phyloP scores from a whole-genome alignment of 2,329 filamentous ascomycete genomes.

The Sporothrix variecibatus region DNA sequence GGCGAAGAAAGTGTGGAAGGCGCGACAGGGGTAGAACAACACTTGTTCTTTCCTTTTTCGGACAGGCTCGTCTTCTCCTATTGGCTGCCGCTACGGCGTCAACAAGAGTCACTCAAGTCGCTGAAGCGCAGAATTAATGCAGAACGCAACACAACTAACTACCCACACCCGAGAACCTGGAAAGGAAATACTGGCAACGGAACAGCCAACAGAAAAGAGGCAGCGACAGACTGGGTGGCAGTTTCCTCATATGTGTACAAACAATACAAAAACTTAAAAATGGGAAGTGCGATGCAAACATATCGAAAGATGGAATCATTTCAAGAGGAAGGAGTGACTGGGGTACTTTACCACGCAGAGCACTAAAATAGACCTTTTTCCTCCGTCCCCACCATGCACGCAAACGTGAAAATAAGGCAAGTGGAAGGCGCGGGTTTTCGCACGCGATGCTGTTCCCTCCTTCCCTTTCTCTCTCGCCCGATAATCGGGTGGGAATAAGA shows the following conservation, averaged over 20 bases:
- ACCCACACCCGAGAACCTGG: neutral
- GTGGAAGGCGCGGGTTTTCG: neutral
- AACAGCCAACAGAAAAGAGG: neutral
- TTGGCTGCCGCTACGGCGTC: neutral
- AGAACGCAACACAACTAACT: neutral
- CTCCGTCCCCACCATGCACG: neutral
- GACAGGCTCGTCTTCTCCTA: neutral
- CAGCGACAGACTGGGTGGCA: neutral
- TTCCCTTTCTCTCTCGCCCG: neutral
- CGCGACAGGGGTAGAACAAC: neutral
- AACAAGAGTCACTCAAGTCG: neutral
- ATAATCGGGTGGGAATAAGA: neutral
- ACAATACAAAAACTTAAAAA: neutral
- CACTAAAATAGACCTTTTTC: neutral
- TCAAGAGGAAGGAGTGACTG: neutral
- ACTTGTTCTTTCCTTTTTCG: constrained; percentile 8
- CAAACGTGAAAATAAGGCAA: neutral
- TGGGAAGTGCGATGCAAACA: neutral
- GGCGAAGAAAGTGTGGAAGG: neutral
- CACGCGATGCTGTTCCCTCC: neutral
- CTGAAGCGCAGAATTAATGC: neutral
- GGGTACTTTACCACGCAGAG: neutral
- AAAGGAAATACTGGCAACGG: neutral
- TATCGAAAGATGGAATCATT: neutral
- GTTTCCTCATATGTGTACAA: neutral